Conservation (phyloP, 2,329 filamentous ascomycete genomes). For the Phaeoacremonium minimum region DNA sequence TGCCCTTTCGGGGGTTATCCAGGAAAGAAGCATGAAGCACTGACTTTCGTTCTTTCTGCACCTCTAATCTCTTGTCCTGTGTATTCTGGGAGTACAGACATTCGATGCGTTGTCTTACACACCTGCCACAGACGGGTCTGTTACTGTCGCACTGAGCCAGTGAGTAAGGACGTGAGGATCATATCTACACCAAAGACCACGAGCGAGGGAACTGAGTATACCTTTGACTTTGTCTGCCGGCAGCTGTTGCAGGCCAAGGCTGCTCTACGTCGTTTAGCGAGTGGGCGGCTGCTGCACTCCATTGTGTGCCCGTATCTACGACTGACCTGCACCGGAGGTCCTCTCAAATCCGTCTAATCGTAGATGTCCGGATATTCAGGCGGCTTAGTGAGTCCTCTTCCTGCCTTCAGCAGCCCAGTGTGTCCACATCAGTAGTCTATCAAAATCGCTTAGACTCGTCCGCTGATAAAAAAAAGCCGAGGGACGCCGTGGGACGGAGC, state of each 20-base stretch:
- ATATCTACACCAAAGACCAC: neutral
- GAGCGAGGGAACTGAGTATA: neutral
- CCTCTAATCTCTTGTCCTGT: constrained; percentile 6
- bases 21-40: neutral
- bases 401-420: too few relatives aligned
- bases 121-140: constrained; percentile 9
- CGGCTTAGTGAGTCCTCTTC: too few relatives aligned
- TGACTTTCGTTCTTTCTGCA: constrained; percentile 9
- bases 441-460: too few relatives aligned
- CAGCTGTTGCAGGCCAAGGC: constrained; percentile 9
- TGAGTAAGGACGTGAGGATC: neutral
- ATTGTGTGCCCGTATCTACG: neutral
- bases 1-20: neutral
- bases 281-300: constrained; percentile 1
- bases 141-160: constrained; percentile 9
- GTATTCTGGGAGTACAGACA: constrained; percentile 11
- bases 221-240: constrained; percentile 9
- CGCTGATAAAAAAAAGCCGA: too few relatives aligned
- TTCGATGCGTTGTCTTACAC: constrained; percentile 5
- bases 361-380: too few relatives aligned
- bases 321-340: too few relatives aligned
- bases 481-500: too few relatives aligned
- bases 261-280: constrained; percentile 8
- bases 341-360: too few relatives aligned
- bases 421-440: too few relatives aligned